Base-by-base conservation (phyloP, 371 early-diverging fungal genomes). In the Enterospora canceri region DNA sequence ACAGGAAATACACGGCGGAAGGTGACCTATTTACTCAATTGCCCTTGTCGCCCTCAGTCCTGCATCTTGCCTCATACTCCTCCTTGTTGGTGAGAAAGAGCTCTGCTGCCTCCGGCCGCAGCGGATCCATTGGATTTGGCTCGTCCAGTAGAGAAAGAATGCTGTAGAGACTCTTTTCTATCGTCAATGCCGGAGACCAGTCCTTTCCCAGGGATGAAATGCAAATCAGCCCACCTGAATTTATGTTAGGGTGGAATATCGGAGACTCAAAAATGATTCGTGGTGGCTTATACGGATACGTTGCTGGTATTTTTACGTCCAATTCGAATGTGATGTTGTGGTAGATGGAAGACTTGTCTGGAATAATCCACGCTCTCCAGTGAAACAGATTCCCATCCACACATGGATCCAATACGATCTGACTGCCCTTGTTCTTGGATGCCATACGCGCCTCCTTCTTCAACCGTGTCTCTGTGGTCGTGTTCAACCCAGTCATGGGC, bases 251-350 rank as follows among this genome's bases (percentile, higher is more conserved):
- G 83, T 96, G 97, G 76, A 92, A 96, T 70, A 96, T 93, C 67
- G 88, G 83, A 58, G 94, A 92, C 59, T 90, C 87, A 82, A 94
- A 96, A 82, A 85, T 88, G 70, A 94, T 85, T 85, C 86, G 91
- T 75, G 97, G 97, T 55, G 97, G 93, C 85, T 92, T 93, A 86
- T 94, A 96, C 51, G 97, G 97, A 77, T 96, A 96, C 80, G 94
- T 95, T 35, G 90, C 88, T 35, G 95, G 94, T 83, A 96, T 92
- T 78, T 89, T 90, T 79, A 98, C 94, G 56, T 87, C 83, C 66
- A 98, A 84, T 85, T 96, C 92, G 83, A 94, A 95, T 55, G 91
- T 89, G 73, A 95, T 95, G 56, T 86, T 84, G 77, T 87, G 85
- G 74, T 91, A 96, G 2, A 90, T 86, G 46, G 90, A 86, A 51